Percentiles rank a stretch among this genome's conserved stretches.
phyloP scores from a whole-genome alignment of 495 filamentous ascomycete genomes.

The Penicillium robsamsonii region DNA sequence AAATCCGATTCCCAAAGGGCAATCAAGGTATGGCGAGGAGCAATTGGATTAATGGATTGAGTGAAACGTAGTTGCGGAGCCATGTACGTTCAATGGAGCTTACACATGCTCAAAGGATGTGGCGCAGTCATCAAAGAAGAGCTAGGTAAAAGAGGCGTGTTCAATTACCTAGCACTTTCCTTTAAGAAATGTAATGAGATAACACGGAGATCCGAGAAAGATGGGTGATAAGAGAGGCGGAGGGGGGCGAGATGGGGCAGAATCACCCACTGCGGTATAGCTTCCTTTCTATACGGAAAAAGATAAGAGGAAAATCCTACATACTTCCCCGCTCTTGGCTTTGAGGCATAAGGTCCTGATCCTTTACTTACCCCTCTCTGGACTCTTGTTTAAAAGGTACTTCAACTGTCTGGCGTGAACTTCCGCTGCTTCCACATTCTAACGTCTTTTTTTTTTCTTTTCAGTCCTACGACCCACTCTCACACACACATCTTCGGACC shows the following conservation, averaged over 20 bases:
- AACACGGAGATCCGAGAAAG: not conserved
- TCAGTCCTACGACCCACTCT: not conserved
- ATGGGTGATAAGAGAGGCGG: conserved; percentile 4
- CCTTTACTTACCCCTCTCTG: conserved; percentile 4
- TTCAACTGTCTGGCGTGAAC: not conserved
- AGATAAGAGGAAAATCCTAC: conserved; percentile 14
- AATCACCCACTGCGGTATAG: conserved; percentile 15
- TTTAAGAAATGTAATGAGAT: not conserved
- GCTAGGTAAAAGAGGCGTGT: not conserved
- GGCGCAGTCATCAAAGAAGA: not conserved
- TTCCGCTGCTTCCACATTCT: not conserved
- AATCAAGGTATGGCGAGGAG: not conserved
- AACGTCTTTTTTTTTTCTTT: not conserved
- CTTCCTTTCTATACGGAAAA: not conserved
- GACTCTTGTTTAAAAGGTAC: not conserved
- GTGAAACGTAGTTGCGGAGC: not conserved
- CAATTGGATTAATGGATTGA: not conserved
- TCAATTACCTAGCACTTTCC: not conserved
- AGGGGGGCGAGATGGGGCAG: conserved; percentile 9
- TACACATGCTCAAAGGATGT: conserved; percentile 5
- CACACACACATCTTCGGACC: not conserved
- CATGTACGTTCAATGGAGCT: conserved; percentile 2
- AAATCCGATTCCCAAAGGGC: not conserved
- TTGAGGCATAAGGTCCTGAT: conserved; percentile 1
- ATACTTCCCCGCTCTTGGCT: conserved; percentile 13